phyloP scores from a whole-genome alignment of 495 filamentous ascomycete species.

The Daldinia grandis region DNA sequence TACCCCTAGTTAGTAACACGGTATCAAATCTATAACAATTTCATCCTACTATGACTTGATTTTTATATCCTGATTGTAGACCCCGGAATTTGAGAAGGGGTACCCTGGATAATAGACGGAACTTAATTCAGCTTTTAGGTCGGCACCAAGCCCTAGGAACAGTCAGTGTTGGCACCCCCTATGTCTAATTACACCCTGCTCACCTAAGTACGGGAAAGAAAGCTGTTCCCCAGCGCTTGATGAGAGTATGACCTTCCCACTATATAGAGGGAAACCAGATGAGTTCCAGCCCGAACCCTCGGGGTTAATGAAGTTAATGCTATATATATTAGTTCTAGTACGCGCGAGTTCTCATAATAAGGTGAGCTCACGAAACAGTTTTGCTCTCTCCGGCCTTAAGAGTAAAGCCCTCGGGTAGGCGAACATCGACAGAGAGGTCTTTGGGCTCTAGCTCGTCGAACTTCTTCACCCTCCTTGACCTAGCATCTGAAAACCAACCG shows the following conservation, averaged over 20 bases:
- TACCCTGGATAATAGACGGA: neutral
- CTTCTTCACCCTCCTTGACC: neutral
- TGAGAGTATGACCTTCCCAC: constrained; percentile 50
- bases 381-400: neutral
- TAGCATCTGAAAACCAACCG: neutral
- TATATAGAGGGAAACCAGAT: constrained; percentile 46
- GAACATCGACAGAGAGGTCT: neutral
- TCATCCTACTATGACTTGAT: neutral
- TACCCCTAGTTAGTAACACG: neutral
- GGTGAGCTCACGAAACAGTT: neutral
- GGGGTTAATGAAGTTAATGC: neutral
- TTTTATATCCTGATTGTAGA: neutral
- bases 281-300: constrained; percentile 4
- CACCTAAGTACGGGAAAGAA: constrained; percentile 46
- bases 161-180: neutral
- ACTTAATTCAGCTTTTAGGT: neutral
- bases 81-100: neutral
- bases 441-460: neutral
- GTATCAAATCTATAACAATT: neutral
- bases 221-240: constrained; percentile 46
- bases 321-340: neutral
- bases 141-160: neutral
- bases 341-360: neutral
- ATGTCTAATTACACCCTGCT: neutral
- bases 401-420: neutral